Conservation (phyloP, 163 green algal genomes). For the Chlamydomonas reinhardtii region DNA sequence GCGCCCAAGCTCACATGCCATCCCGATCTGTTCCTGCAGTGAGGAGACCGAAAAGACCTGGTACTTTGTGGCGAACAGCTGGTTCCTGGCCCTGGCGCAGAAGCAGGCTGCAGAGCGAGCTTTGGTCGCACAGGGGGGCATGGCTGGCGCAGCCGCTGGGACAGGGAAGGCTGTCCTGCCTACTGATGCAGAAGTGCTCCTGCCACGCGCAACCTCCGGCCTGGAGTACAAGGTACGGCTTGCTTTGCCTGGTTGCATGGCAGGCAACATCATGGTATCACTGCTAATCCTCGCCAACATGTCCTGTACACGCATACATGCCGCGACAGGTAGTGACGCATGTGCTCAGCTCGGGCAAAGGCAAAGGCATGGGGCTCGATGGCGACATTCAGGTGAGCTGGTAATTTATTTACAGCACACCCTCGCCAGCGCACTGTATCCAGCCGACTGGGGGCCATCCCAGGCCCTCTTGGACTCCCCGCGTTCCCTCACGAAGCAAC, state of each 20-base stretch:
- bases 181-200: background rate
- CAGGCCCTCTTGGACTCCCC: too few relatives aligned
- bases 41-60: slow-evolving; percentile 42
- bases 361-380: slow-evolving; percentile 41
- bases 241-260: background rate
- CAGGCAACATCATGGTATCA: too few relatives aligned
- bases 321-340: slow-evolving; percentile 26
- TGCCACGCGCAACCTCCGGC: background rate
- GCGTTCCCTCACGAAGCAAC: too few relatives aligned
- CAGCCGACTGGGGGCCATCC: too few relatives aligned
- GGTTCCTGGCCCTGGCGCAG: slow-evolving; percentile 16
- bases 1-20: too few relatives aligned
- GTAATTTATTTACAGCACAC: too few relatives aligned
- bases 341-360: slow-evolving; percentile 24
- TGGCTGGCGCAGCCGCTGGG: background rate
- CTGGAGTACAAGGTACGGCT: slow-evolving; percentile 11
- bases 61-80: slow-evolving; percentile 36
- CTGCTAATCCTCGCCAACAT: too few relatives aligned
- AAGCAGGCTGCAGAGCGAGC: background rate
- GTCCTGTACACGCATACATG: too few relatives aligned
- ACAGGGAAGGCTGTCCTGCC: background rate
- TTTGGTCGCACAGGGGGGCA: background rate
- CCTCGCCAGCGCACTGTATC: too few relatives aligned
- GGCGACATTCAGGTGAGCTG: slow-evolving; percentile 21
- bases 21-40: too few relatives aligned